phyloP scores from a whole-genome alignment of 2,329 filamentous ascomycete species.

The Akanthomyces lecanii region DNA sequence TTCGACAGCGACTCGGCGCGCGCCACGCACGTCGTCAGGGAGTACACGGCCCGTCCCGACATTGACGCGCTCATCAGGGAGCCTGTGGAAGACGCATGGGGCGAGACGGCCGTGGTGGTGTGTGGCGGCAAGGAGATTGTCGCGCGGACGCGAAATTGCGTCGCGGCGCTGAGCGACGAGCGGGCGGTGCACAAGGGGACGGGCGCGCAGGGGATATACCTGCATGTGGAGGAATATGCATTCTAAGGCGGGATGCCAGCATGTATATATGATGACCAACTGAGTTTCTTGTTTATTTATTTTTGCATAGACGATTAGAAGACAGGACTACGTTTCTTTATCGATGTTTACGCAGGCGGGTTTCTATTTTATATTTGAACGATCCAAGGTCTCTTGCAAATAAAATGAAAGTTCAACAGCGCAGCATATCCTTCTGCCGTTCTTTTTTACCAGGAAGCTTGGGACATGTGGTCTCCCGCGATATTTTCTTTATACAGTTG shows the following conservation, averaged over 20 bases:
- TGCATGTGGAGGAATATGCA: slow-evolving; percentile 58
- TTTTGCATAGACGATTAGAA: not conserved
- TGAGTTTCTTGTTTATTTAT: not conserved
- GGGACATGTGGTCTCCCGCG: too few species aligned
- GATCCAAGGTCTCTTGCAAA: too few species aligned
- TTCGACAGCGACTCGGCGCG: slow-evolving; percentile 21
- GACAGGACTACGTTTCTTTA: not conserved
- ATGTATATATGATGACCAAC: not conserved
- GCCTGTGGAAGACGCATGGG: slow-evolving; percentile 54
- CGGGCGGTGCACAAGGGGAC: slow-evolving; percentile 61
- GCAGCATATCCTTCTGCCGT: too few species aligned
- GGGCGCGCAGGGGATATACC: slow-evolving; percentile 57
- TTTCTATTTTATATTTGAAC: too few species aligned
- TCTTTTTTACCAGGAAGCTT: too few species aligned
- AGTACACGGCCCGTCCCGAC: slow-evolving; percentile 46
- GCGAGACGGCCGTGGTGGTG: slow-evolving; percentile 58
- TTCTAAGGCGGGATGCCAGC: slow-evolving; percentile 32
- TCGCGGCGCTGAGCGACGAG: slow-evolving; percentile 55
- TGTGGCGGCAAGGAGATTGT: slow-evolving; percentile 56
- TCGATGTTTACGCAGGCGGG: not conserved
- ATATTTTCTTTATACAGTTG: too few species aligned
- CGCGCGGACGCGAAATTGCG: slow-evolving; percentile 49
- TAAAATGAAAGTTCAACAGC: too few species aligned
- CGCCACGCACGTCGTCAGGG: slow-evolving; percentile 30
- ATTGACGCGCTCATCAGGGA: slow-evolving; percentile 47